Percentiles rank a stretch among this genome's conserved stretches.
phyloP scores from a whole-genome alignment of 2,329 filamentous ascomycete species.

The Calonectria pseudoturangicola region DNA sequence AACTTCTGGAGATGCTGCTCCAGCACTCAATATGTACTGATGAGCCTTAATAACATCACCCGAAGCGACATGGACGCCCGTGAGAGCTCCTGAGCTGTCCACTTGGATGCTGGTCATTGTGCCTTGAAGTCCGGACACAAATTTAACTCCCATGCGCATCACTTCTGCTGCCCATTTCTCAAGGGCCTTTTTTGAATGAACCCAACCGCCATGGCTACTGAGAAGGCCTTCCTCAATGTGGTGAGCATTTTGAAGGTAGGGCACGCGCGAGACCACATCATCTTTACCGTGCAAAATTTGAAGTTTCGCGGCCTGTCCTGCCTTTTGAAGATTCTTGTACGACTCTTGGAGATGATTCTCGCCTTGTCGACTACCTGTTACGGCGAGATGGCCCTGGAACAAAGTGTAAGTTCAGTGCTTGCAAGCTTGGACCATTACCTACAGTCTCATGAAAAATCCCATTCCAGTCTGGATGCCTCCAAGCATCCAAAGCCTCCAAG shows the following conservation, averaged over 20 bases:
- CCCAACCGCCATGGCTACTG: conserved; percentile 39
- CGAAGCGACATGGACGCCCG: conserved; percentile 37
- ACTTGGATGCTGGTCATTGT: conserved; percentile 33
- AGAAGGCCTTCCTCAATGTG: conserved; percentile 33
- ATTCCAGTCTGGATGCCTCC: conserved; percentile 37
- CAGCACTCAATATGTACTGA: conserved; percentile 38
- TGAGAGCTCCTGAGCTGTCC: conserved; percentile 19
- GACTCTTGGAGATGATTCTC: conserved; percentile 27
- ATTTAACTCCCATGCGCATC: conserved; percentile 32
- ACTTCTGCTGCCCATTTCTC: conserved; percentile 39
- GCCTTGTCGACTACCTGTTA: conserved; percentile 16
- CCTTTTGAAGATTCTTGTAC: conserved; percentile 22
- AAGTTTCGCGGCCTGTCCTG: conserved; percentile 18
- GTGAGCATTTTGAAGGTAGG: conserved; percentile 26
- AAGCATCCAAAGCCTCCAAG: conserved; percentile 35
- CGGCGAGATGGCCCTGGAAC: conserved; percentile 32
- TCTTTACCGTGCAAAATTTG: conserved; percentile 31
- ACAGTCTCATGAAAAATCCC: conserved; percentile 41
- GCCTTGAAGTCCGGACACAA: conserved; percentile 31
- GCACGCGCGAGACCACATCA: conserved; percentile 31
- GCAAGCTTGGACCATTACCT: not conserved
- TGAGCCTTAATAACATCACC: conserved; percentile 31
- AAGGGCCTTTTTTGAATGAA: conserved; percentile 39
- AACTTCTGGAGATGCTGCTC: conserved; percentile 39
- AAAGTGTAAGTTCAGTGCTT: not conserved